phyloP scores from a whole-genome alignment of 169 alveolate genomes.

The Cyclospora cayetanensis region DNA sequence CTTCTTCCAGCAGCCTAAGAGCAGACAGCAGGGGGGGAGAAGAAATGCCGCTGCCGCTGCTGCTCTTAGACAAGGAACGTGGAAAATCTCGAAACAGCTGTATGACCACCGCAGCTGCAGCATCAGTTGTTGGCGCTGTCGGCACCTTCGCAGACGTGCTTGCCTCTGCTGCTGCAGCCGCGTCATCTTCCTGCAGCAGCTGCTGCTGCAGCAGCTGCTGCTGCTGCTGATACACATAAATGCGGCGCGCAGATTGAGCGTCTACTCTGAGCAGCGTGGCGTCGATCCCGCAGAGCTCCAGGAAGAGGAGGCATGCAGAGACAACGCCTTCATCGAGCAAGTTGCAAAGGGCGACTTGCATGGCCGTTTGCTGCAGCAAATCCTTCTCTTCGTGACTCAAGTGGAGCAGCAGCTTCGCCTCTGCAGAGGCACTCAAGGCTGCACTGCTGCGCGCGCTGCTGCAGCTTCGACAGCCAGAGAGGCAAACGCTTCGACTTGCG shows the following conservation, averaged over 20 bases:
- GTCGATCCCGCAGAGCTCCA: conserved; percentile 79
- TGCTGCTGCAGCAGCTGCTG: conserved; percentile 32
- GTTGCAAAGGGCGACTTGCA: conserved; percentile 76
- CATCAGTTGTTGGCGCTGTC: background rate
- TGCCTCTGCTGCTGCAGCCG: background rate
- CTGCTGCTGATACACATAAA: conserved; percentile 57
- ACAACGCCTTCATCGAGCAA: conserved; percentile 77
- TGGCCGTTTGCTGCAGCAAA: conserved; percentile 71
- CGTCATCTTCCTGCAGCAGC: background rate
- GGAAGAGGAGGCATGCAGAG: conserved; percentile 71
- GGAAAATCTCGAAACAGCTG: conserved; percentile 52
- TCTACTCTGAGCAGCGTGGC: conserved; percentile 77
- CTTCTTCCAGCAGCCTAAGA: conserved; percentile 80
- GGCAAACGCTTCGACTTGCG: background rate
- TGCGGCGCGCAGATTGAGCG: conserved; percentile 76
- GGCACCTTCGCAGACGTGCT: background rate
- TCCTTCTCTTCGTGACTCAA: conserved; percentile 32
- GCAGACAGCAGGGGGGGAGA: conserved; percentile 75
- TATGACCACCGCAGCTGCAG: conserved; percentile 6
- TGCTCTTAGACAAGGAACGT: background rate
- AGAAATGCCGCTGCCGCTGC: conserved; percentile 64
- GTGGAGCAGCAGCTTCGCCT: background rate
- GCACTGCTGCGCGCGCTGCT: conserved; percentile 39
- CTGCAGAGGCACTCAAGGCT: background rate
- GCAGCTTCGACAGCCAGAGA: background rate